Evolutionary conservation across 2,329 filamentous ascomycete genomes (phyloP), one percentile per base, ranked within the genome.

Genomic region (Pseudogymnoascus sp.): DNA sequence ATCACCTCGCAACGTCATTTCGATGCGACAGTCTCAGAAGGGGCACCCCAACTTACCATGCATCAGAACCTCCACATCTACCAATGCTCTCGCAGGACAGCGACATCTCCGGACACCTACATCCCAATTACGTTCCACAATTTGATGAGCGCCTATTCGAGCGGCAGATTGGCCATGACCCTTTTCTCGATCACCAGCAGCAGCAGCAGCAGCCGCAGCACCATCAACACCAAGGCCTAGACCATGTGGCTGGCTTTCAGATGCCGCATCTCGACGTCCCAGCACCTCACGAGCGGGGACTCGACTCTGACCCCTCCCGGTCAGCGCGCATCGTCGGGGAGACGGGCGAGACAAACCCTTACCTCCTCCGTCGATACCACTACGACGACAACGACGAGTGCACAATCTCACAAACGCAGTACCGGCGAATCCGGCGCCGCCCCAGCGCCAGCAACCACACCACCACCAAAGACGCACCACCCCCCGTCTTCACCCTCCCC

Each of bases 301-400:
- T 73, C 61, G 69, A 73, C 56, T 71, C 69, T 3, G 69, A 69
- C 26, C 29, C 64, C 16, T 68, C 67, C 4, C 68, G 66, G 24
- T 72, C 67, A 35, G 69, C 70, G n/a, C 64, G 71, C 13, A 68
- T 72, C 53, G 69, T 73, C 60, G 71, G 71, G n/a, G 71, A 73
- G 61, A 72, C 71, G 5, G 71, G 71, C 44, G 71, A 73, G 62
- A 71, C 70, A 19, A 72, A 71, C 64, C 71, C 71, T 37, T 73
- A 73, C 56, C 62, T 73, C 5, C 64, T 73, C 7, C 68, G 68
- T 19, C 68, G 70, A 31, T 72, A 72, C 62, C 64, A 61, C 47
- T 73, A 72, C 62, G 66, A 72, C 63, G 68, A 68, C 26, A 71
- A 72, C 40, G 71, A 73, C 47, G 71, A 73, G 59, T 72, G 71